phyloP scores from a whole-genome alignment of 2,329 filamentous ascomycete species.

The Proliferodiscus dingleyae region DNA sequence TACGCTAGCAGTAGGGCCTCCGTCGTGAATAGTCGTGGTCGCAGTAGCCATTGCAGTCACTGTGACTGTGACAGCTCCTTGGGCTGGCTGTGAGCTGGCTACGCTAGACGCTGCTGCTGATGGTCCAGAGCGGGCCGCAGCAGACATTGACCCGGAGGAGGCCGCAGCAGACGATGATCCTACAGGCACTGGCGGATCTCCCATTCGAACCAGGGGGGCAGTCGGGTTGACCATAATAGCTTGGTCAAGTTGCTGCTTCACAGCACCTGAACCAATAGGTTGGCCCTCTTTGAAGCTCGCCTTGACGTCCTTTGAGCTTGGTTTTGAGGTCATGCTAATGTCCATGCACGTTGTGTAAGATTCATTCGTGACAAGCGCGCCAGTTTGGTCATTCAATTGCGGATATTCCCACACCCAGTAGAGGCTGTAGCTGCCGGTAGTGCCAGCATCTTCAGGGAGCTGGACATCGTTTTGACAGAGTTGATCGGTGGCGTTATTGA shows the following conservation, averaged over 20 bases:
- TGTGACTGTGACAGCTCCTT: conserved; percentile 32
- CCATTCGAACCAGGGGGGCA: neutral
- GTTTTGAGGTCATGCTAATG: conserved; percentile 34
- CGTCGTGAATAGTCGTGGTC: too few relatives aligned
- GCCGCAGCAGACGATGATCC: conserved; percentile 1
- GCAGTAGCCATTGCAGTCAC: conserved; percentile 37
- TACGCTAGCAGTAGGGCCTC: too few relatives aligned
- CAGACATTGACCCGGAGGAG: conserved; percentile 1
- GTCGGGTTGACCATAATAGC: conserved; percentile 9
- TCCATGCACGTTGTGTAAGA: conserved; percentile 57
- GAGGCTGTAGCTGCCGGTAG: conserved; percentile 66
- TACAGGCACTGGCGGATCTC: neutral
- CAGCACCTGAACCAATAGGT: conserved; percentile 1
- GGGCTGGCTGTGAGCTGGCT: conserved; percentile 8
- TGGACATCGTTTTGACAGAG: conserved; percentile 79
- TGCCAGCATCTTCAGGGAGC: conserved; percentile 61
- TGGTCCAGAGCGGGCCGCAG: conserved; percentile 5
- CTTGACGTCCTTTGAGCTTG: conserved; percentile 2
- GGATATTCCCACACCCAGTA: conserved; percentile 99
- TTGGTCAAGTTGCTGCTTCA: conserved; percentile 7
- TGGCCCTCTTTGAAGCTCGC: neutral
- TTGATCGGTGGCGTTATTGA: conserved; percentile 46
- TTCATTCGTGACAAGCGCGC: conserved; percentile 46
- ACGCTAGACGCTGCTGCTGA: neutral
- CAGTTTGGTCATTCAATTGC: conserved; percentile 43